Evolutionary conservation across 1,284 basidiomycete genomes (phyloP).

Genomic region (Cystobasidium pallidum): DNA sequence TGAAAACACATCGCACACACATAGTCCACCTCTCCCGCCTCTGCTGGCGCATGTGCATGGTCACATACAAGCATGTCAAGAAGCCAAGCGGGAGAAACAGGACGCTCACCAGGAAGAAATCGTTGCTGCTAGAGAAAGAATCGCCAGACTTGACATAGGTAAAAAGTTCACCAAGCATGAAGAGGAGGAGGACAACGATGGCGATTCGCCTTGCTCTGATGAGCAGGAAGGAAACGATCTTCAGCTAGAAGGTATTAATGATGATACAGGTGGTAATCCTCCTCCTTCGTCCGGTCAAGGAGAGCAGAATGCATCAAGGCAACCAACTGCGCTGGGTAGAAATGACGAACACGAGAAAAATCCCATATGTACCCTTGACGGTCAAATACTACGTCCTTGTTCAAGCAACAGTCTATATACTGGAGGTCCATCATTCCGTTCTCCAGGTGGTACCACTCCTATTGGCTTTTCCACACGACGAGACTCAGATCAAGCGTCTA

Average conservation of each 20-base stretch:
- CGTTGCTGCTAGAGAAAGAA: slow-evolving; percentile 5
- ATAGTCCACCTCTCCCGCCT: background rate
- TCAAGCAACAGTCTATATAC: slow-evolving; percentile 14
- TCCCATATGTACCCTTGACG: slow-evolving; percentile 18
- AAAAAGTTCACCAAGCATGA: background rate
- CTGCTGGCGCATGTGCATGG: slow-evolving; percentile 6
- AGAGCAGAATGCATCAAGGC: background rate
- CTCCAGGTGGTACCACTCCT: background rate
- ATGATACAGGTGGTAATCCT: background rate
- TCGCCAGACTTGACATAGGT: slow-evolving; percentile 5
- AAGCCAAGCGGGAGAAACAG: background rate
- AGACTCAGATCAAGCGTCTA: slow-evolving; percentile 1
- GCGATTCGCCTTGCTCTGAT: background rate
- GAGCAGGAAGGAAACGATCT: slow-evolving; percentile 6
- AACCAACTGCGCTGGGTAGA: background rate
- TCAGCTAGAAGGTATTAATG: slow-evolving; percentile 2
- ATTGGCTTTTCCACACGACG: background rate
- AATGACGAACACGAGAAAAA: slow-evolving; percentile 21
- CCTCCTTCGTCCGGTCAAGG: background rate
- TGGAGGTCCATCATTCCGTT: background rate
- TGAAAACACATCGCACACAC: background rate
- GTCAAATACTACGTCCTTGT: slow-evolving; percentile 3
- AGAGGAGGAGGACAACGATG: slow-evolving; percentile 8
- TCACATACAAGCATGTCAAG: slow-evolving; percentile 2
- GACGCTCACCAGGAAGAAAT: background rate